Percentiles rank a stretch among this genome's conserved stretches.
Evolutionary conservation across 169 alveolate species (phyloP).

Genomic region (Perkinsus chesapeaki): DNA sequence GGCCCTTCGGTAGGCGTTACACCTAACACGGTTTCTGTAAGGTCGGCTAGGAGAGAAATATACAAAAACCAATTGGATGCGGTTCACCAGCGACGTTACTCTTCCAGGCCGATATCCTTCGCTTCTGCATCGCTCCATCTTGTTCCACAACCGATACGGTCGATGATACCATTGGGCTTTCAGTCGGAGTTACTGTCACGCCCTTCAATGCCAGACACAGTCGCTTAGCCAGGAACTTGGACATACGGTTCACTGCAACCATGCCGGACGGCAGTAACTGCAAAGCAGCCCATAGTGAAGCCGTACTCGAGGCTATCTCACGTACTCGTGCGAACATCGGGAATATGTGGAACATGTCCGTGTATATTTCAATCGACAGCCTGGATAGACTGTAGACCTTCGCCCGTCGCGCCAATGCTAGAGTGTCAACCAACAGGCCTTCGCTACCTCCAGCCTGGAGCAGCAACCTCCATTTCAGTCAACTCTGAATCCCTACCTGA

Average conservation of each 20-base stretch:
- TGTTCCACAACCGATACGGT: not conserved
- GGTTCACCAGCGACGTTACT: too few relatives aligned
- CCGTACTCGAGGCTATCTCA: not conserved
- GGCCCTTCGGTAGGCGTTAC: too few relatives aligned
- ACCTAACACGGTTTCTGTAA: too few relatives aligned
- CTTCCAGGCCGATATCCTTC: not conserved
- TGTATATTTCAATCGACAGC: not conserved
- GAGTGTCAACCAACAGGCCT: not conserved
- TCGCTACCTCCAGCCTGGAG: not conserved
- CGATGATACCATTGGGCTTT: not conserved
- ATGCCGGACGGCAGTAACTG: not conserved
- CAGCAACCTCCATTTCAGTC: not conserved
- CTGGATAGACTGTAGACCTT: not conserved
- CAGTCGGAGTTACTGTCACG: not conserved
- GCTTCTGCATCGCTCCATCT: conserved; percentile 1
- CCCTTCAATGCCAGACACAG: not conserved
- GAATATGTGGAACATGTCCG: not conserved
- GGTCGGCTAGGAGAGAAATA: too few relatives aligned
- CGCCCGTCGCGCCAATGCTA: not conserved
- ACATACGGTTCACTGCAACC: not conserved
- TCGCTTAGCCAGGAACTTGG: not conserved
- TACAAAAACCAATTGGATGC: too few relatives aligned
- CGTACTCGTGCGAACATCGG: not conserved
- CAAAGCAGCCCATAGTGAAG: not conserved
- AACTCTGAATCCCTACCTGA: not conserved